Percentiles rank a stretch among this genome's conserved stretches.
Conservation (phyloP, 805 yeast species). For the Nakazawaea sp. region DNA sequence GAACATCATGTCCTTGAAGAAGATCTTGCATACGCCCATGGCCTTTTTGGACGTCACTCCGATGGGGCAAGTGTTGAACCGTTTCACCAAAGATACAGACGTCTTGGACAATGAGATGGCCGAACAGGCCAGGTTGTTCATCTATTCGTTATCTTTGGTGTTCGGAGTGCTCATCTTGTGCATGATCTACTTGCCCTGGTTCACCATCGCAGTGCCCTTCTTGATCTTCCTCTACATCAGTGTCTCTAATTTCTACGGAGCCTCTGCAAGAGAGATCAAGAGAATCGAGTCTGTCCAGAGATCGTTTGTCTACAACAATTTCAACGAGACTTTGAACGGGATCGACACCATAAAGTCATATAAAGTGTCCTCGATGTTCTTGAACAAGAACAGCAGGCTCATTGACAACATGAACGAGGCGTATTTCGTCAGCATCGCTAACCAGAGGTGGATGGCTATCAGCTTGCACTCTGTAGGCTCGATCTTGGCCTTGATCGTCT, state of each 20-base stretch:
- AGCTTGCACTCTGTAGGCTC: slow-evolving; percentile 36
- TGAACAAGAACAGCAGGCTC: slow-evolving; percentile 28
- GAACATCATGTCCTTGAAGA: slow-evolving; percentile 54
- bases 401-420: slow-evolving; percentile 40
- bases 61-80: slow-evolving; percentile 75
- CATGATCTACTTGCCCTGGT: slow-evolving; percentile 46
- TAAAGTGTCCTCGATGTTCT: slow-evolving; percentile 26
- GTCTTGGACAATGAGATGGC: slow-evolving; percentile 73
- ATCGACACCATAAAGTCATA: slow-evolving; percentile 40
- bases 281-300: slow-evolving; percentile 41
- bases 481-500: slow-evolving; percentile 32
- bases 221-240: slow-evolving; percentile 32
- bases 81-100: slow-evolving; percentile 86
- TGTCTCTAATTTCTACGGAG: slow-evolving; percentile 37
- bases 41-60: slow-evolving; percentile 80
- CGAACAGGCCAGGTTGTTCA: slow-evolving; percentile 59
- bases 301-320: slow-evolving; percentile 40
- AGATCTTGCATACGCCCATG: slow-evolving; percentile 75
- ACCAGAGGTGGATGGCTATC: slow-evolving; percentile 44
- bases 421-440: slow-evolving; percentile 32
- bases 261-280: slow-evolving; percentile 40
- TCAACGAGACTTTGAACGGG: slow-evolving; percentile 42
- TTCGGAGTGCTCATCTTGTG: slow-evolving; percentile 29
- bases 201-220: slow-evolving; percentile 48
- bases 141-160: slow-evolving; percentile 38